Conservation (phyloP, 139 green algal species). For the Chlorella sp. region DNA sequence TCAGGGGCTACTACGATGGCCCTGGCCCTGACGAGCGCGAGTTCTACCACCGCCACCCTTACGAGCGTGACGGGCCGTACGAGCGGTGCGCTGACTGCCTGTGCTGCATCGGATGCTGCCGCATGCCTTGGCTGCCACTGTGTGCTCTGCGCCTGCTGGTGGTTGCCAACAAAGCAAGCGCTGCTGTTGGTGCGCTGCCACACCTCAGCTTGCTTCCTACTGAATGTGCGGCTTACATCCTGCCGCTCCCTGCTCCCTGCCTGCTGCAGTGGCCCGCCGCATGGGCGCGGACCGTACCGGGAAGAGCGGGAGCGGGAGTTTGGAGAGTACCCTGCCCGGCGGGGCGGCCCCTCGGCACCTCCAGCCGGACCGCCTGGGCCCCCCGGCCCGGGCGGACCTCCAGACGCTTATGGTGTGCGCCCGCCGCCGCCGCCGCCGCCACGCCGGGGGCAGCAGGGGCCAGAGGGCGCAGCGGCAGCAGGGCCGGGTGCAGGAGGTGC, state of each 20-base stretch:
- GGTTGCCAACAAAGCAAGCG: background rate
- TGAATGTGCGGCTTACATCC: background rate
- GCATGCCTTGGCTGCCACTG: background rate
- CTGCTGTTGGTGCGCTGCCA: background rate
- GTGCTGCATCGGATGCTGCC: background rate
- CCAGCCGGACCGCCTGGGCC: background rate
- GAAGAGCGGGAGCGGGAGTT: slow-evolving; percentile 8
- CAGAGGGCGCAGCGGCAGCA: too few species aligned
- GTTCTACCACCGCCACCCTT: background rate
- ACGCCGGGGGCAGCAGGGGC: too few species aligned
- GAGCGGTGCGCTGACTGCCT: background rate
- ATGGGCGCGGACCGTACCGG: background rate
- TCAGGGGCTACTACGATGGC: background rate
- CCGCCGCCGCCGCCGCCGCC: background rate
- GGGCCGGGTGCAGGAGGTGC: too few species aligned
- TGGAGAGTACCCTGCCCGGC: background rate
- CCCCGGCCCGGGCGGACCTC: background rate
- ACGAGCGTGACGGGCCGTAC: background rate
- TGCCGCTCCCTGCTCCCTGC: background rate
- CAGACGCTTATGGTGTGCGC: background rate
- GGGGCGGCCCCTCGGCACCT: background rate
- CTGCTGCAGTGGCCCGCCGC: background rate
- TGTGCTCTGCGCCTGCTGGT: background rate
- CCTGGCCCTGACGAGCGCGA: background rate
- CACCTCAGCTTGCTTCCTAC: background rate